Evolutionary conservation across 2,329 filamentous ascomycete genomes (phyloP), one percentile per base, ranked within the genome.

Genomic region (Colletotrichum sp.): DNA sequence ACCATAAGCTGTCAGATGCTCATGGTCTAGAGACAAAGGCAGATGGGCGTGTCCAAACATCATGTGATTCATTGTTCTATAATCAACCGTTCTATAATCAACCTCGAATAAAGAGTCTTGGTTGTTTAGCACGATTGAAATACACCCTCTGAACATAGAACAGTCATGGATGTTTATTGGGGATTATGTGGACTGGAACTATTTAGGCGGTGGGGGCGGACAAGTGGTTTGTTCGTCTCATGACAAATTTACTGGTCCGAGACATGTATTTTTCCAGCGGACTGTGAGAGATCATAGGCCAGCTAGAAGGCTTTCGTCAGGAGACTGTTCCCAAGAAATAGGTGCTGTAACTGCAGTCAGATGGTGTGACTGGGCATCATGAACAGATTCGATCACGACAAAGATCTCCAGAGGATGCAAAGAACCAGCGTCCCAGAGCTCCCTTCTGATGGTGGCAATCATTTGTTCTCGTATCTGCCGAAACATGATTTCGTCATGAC

Each of bases 111-210:
- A 52, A 21, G 43, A 13, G 1, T 3, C 1, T 4, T 52, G 6
- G 12, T 21, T 0, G 2, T 4, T 4, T 4, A 21, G 2, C n/a
- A 7, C 3, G 2, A 13, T 13, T 7, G 1, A 4, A 13, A 7
- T 21, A 7, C 10, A 21, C 10, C 6, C 2, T 52, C 10, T 7
- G n/a, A 52, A 3, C 13, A 52, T 3, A 52, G 1, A 48, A 48
- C 8, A 21, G n/a, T 24, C 3, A 52, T 13, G 16, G 3, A 52
- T 21, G n/a, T 52, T 52, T 21, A 0, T 3, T 52, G 10, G 7
- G 10, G 4, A 52, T 48, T 7, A 12, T n/a, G 9, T 12, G 9
- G 9, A n/a, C 2, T n/a, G 39, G 12, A 48, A 21, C 3, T 12
- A n/a, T n/a, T 43, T 4, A 0, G 0, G 39, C 9, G 5, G 36